Base-by-base conservation (phyloP, 768 basidiomycete genomes). In the Suillus cothurnatus region DNA sequence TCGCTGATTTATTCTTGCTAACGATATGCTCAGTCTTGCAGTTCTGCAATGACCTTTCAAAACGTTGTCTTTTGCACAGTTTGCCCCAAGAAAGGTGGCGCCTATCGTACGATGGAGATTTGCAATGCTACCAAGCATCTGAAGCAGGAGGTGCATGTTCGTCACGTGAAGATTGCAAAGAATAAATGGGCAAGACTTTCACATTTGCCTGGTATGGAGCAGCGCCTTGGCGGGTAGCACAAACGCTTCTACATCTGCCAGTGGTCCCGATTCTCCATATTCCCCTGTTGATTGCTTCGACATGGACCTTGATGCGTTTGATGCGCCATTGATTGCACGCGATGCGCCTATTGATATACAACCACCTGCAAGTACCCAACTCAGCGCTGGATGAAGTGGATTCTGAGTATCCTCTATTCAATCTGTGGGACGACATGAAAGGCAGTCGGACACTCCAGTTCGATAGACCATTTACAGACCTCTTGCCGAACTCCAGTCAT, bases 81-180 rank as follows among this genome's bases (percentile, higher is more conserved):
- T 38, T 63, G 52, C 49, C 62, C 32, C 14, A 34, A 47, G 32
- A 31, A 52, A 23, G 15, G 23, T 34, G 45, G 47, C 12, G n/a
- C 32, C 50, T 53, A 32, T 32, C 52, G 21, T 36, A 63, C 31
- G 12, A 63, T 63, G 62, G 62, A 63, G 38, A 7, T 12, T 19
- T 38, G 52, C 38, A 28, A 53, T 38, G 21, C 31, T 34, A 23
- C 47, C 15, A 50, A 52, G 6, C 62, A 63, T 39, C 5, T 14
- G 21, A 53, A 55, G 17, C 52, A 49, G 21, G 31, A 55, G 21
- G 19, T 63, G 32, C 62, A 63, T 47, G 9, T 63, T 32, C 50
- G 62, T 38, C 50, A 39, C 4, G 47, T 39, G 4, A 7, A 43
- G 19, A 43, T 43, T 43, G 6, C 6, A 19, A 43, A 43, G 6